These are phyloP conservation scores for Phytophthora megakarya DNA, from an alignment of 352 stramenopile species.

Conservation along the genomic window DNA sequence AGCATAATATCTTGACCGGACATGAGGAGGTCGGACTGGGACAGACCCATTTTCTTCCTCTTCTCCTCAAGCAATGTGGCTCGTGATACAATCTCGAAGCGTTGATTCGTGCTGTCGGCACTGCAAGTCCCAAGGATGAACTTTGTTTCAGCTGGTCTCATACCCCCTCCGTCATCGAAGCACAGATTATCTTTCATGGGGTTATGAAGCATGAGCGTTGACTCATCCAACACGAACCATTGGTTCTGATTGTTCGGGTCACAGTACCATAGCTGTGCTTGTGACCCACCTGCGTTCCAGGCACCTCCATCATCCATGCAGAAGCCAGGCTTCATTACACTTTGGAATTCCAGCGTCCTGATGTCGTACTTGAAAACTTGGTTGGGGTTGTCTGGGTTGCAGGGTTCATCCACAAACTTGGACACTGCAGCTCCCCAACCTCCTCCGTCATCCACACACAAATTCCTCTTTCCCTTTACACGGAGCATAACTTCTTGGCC, in stretches of 20 bases:
- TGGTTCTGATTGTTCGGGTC: conserved; percentile 34
- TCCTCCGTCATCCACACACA: conserved; percentile 45
- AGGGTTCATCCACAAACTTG: conserved; percentile 26
- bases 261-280: conserved; percentile 31
- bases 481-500: conserved; percentile 33
- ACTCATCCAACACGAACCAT: conserved; percentile 29
- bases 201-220: conserved; percentile 33
- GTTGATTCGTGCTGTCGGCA: conserved; percentile 16
- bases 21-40: neutral
- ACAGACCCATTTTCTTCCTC: conserved; percentile 2
- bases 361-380: conserved; percentile 35
- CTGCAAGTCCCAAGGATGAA: conserved; percentile 13
- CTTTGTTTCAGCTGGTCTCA: neutral
- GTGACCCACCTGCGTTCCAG: conserved; percentile 13
- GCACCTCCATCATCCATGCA: conserved; percentile 28
- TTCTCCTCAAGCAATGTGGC: conserved; percentile 5
- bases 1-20: conserved; percentile 30
- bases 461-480: conserved; percentile 24
- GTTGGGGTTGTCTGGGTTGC: conserved; percentile 38
- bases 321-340: conserved; percentile 27
- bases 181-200: conserved; percentile 36
- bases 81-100: conserved; percentile 22
- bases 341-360: conserved; percentile 21
- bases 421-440: conserved; percentile 16
- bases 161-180: conserved; percentile 36